Conservation (phyloP, 176 grass and related monocot genomes). For the Coix lacrymajobi region DNA sequence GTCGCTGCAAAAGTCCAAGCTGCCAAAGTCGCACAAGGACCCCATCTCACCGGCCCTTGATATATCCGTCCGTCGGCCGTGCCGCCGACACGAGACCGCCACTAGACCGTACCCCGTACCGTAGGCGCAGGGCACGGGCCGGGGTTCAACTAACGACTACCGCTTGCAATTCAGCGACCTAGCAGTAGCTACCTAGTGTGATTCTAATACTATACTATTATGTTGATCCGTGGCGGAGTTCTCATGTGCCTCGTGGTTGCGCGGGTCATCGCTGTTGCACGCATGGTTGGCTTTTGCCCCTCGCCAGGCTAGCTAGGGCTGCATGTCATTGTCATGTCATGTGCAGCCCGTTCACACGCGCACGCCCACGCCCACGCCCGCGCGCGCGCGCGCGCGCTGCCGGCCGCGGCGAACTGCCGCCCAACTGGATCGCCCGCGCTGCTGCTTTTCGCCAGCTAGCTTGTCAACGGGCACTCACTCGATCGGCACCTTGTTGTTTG, state of each 20-base stretch:
- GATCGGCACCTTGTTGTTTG: background rate
- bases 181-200: background rate
- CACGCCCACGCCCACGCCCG: background rate
- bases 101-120: background rate
- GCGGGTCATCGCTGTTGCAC: background rate
- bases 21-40: background rate
- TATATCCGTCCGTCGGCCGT: background rate
- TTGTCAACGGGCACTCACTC: slow-evolving; percentile 1
- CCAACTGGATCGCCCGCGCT: background rate
- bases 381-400: background rate
- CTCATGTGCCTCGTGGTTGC: too few relatives aligned
- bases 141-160: background rate
- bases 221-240: too few relatives aligned
- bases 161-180: background rate
- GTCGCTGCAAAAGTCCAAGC: background rate
- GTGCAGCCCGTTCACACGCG: background rate
- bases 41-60: background rate
- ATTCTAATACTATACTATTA: background rate
- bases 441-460: background rate
- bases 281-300: background rate
- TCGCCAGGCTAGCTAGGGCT: too few relatives aligned
- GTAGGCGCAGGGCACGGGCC: background rate
- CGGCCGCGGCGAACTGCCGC: background rate
- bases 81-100: background rate
- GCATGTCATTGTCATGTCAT: too few relatives aligned